phyloP scores from a whole-genome alignment of 2,329 filamentous ascomycete genomes.

The Fusarium drepaniforme region DNA sequence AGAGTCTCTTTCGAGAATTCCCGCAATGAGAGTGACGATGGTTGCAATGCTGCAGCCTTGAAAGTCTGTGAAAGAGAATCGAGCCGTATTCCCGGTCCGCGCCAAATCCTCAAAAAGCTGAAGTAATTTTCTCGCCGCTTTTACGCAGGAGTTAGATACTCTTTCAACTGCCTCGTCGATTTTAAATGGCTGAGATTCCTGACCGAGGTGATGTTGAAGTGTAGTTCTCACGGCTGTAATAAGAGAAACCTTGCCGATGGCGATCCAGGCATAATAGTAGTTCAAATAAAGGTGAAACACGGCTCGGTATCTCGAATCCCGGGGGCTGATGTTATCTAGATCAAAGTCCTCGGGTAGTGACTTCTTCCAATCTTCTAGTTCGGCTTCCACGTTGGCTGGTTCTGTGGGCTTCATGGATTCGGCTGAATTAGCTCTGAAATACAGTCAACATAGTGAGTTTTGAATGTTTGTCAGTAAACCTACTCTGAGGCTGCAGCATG shows the following conservation, averaged over 20 bases:
- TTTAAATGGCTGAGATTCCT: not conserved
- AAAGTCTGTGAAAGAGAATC: conserved; percentile 55
- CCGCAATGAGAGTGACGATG: conserved; percentile 49
- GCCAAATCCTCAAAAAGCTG: conserved; percentile 47
- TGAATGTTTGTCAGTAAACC: not conserved
- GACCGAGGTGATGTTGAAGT: conserved; percentile 33
- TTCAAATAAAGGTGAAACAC: conserved; percentile 52
- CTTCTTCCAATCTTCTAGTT: conserved; percentile 49
- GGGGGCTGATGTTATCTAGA: conserved; percentile 44
- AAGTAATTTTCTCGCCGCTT: conserved; percentile 49
- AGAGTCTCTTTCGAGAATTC: conserved; percentile 50
- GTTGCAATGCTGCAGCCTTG: conserved; percentile 54
- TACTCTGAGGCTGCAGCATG: conserved; percentile 43
- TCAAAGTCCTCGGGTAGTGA: conserved; percentile 44
- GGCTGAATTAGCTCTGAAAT: conserved; percentile 6
- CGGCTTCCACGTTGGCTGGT: conserved; percentile 18
- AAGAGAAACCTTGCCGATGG: conserved; percentile 50
- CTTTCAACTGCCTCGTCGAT: conserved; percentile 25
- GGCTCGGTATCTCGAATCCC: conserved; percentile 46
- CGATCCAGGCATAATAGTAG: conserved; percentile 53
- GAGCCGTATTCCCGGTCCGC: conserved; percentile 46
- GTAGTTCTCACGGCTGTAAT: conserved; percentile 47
- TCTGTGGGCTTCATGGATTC: conserved; percentile 15
- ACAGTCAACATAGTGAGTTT: not conserved
- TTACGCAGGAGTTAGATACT: conserved; percentile 44